Evolutionary conservation across 2,329 filamentous ascomycete genomes (phyloP).

Genomic region (Fusarium xylarioides): DNA sequence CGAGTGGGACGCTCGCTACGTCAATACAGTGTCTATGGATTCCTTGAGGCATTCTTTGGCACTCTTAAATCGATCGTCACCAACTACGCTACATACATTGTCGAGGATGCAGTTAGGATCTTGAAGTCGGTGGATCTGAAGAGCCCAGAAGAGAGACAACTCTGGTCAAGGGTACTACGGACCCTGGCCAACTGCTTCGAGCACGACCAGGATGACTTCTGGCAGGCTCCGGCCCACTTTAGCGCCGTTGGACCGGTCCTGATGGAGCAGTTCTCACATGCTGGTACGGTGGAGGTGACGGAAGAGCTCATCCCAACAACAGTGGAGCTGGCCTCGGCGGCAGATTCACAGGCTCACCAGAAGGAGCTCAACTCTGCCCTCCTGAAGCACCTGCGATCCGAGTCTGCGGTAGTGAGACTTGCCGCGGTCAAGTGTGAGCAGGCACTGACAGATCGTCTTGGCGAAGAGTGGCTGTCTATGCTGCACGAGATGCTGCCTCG

Average conservation of each 20-base stretch:
- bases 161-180: slow-evolving; percentile 76
- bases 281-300: slow-evolving; percentile 53
- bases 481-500: slow-evolving; percentile 96
- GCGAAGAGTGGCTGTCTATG: slow-evolving; percentile 92
- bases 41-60: slow-evolving; percentile 81
- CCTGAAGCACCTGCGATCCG: slow-evolving; percentile 79
- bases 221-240: slow-evolving; percentile 92
- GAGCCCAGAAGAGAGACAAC: slow-evolving; percentile 58
- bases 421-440: slow-evolving; percentile 86
- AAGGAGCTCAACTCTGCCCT: slow-evolving; percentile 85
- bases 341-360: slow-evolving; percentile 87
- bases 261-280: slow-evolving; percentile 70
- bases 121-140: slow-evolving; percentile 63
- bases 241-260: slow-evolving; percentile 74
- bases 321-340: slow-evolving; percentile 80
- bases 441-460: slow-evolving; percentile 78
- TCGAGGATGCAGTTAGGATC: slow-evolving; percentile 76
- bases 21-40: slow-evolving; percentile 81
- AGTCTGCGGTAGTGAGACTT: slow-evolving; percentile 76
- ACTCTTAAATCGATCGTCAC: slow-evolving; percentile 94
- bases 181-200: slow-evolving; percentile 81
- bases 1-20: slow-evolving; percentile 66
- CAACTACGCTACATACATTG: slow-evolving; percentile 84
- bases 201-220: slow-evolving; percentile 94
- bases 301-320: slow-evolving; percentile 76